These are phyloP conservation scores for Caryopteris hybrid DNA, from an alignment of 305 asterid species.

Conservation along the genomic window DNA sequence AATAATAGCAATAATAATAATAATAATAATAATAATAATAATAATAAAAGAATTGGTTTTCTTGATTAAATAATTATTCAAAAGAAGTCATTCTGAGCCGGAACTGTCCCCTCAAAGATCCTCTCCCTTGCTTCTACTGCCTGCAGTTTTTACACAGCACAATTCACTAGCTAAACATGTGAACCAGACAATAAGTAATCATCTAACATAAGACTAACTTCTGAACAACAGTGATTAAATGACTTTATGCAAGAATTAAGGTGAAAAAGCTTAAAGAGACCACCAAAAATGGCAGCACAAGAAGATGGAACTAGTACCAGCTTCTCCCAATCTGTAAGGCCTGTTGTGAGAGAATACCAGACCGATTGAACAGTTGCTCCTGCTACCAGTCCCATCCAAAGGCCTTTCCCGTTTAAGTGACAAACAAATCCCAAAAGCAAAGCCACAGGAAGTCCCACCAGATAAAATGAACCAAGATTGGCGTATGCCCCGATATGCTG, in stretches of 20 bases:
- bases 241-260: no score
- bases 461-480: background rate
- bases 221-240: no score
- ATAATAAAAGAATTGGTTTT: no score
- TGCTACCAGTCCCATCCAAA: background rate
- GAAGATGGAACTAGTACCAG: background rate
- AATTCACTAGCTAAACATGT: no score
- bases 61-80: no score
- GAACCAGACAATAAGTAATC: no score
- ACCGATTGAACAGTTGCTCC: background rate
- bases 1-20: no score
- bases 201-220: no score
- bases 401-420: background rate
- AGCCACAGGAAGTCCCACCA: background rate
- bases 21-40: no score
- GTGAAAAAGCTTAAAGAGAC: no score
- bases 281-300: background rate
- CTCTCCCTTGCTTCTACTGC: constrained; percentile 20
- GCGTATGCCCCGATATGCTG: background rate
- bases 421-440: background rate
- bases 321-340: background rate
- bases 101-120: constrained; percentile 12
- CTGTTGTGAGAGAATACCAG: background rate
- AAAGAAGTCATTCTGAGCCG: no score
- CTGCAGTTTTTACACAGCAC: background rate